These are phyloP conservation scores for Phalaenopsis hybrid DNA, from an alignment of 116 monocot genomes.

Conservation along the genomic window DNA sequence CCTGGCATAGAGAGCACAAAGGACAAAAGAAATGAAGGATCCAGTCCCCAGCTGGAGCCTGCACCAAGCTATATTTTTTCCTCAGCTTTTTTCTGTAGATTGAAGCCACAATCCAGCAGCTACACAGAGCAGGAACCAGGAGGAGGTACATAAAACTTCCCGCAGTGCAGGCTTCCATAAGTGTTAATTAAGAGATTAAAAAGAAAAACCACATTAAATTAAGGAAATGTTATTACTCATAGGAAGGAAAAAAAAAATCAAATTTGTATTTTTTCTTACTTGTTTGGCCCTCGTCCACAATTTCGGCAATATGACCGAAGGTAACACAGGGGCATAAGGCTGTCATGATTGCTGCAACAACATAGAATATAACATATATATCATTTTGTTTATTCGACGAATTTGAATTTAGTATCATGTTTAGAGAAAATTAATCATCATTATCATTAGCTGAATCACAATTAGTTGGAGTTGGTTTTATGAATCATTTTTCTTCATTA, in stretches of 20 bases:
- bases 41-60: slow-evolving; percentile 50
- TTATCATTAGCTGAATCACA: too few species aligned
- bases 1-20: slow-evolving; percentile 50
- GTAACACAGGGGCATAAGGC: slow-evolving; percentile 63
- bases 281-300: slow-evolving; percentile 50
- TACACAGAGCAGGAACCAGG: slow-evolving; percentile 31
- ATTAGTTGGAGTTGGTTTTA: too few species aligned
- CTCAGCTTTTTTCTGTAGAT: slow-evolving; percentile 38
- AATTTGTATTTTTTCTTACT: slow-evolving; percentile 21
- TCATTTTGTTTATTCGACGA: too few species aligned
- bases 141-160: slow-evolving; percentile 44
- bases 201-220: background rate
- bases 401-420: too few species aligned
- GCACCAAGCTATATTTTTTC: slow-evolving; percentile 37
- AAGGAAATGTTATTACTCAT: background rate
- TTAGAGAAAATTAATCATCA: too few species aligned
- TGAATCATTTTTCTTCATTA: too few species aligned
- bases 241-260: background rate
- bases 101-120: slow-evolving; percentile 37
- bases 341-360: slow-evolving; percentile 49
- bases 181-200: background rate
- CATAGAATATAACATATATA: background rate
- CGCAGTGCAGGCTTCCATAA: slow-evolving; percentile 28
- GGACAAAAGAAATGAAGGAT: slow-evolving; percentile 42
- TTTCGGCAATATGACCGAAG: slow-evolving; percentile 73